Conservation (phyloP, 2,329 filamentous ascomycete species). For the Botrytis byssoidea region DNA sequence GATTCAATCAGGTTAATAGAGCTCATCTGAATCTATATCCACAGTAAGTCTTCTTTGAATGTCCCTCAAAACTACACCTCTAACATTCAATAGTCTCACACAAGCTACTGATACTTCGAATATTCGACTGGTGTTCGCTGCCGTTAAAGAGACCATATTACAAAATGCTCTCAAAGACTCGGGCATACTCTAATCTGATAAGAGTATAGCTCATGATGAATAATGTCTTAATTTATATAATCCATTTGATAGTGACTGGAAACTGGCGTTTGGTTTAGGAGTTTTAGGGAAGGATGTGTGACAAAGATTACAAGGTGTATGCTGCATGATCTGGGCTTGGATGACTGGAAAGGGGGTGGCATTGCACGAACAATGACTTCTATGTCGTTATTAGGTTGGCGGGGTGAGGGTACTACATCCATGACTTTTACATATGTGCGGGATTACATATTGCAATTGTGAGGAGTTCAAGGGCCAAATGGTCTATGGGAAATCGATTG, state of each 20-base stretch:
- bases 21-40: constrained; percentile 96
- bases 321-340: constrained; percentile 26
- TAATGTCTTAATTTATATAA: constrained; percentile 30
- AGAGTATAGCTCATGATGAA: constrained; percentile 25
- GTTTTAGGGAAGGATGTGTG: constrained; percentile 34
- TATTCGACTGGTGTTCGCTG: constrained; percentile 94
- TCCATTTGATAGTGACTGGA: constrained; percentile 27
- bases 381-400: constrained; percentile 2
- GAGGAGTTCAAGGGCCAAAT: constrained; percentile 14
- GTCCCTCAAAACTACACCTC: constrained; percentile 10
- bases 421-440: constrained; percentile 20
- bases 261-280: constrained; percentile 34
- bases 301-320: constrained; percentile 26
- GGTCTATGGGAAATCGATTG: neutral
- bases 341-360: constrained; percentile 20
- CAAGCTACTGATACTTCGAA: constrained; percentile 99
- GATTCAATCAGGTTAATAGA: constrained; percentile 97
- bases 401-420: constrained; percentile 11
- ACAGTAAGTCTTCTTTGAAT: constrained; percentile 64
- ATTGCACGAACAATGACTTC: constrained; percentile 17
- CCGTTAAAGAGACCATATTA: constrained; percentile 97
- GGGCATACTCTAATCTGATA: constrained; percentile 72
- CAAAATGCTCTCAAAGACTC: constrained; percentile 98
- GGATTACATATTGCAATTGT: constrained; percentile 14
- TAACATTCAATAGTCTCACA: constrained; percentile 66